These are phyloP conservation scores for Secale cereale DNA, from an alignment of 176 grass and related monocot genomes.

Conservation along the genomic window DNA sequence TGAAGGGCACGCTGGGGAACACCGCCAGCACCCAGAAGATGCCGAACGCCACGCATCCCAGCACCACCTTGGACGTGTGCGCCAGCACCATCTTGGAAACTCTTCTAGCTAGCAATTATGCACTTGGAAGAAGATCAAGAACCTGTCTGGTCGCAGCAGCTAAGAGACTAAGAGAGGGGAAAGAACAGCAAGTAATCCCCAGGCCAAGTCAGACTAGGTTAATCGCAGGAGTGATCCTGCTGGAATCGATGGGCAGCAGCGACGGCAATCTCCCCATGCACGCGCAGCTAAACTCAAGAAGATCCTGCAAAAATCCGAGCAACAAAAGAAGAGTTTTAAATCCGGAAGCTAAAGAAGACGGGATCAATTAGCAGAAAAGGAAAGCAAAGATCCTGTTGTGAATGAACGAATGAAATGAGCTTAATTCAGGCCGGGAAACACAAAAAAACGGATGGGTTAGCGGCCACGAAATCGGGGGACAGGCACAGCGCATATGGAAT, in stretches of 20 bases:
- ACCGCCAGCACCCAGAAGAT: slow-evolving; percentile 89
- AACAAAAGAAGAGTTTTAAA: slow-evolving; percentile 17
- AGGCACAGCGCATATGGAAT: slow-evolving; percentile 6
- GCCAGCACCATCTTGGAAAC: slow-evolving; percentile 43
- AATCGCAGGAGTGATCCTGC: not conserved
- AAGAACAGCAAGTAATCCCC: not conserved
- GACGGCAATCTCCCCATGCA: not conserved
- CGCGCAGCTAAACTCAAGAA: not conserved
- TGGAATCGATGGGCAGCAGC: not conserved
- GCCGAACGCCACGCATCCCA: slow-evolving; percentile 71
- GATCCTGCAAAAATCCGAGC: slow-evolving; percentile 27
- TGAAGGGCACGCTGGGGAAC: slow-evolving; percentile 72
- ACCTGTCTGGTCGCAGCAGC: slow-evolving; percentile 31
- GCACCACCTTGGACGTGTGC: slow-evolving; percentile 59
- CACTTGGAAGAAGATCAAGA: slow-evolving; percentile 31
- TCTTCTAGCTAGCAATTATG: not conserved
- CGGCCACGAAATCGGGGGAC: slow-evolving; percentile 24
- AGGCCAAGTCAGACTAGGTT: not conserved
- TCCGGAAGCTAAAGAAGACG: not conserved
- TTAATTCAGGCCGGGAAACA: not conserved
- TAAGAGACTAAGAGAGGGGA: slow-evolving; percentile 31
- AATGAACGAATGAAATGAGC: not conserved
- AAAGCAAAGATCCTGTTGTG: not conserved
- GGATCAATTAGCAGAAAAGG: not conserved
- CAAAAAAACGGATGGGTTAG: slow-evolving; percentile 30